phyloP scores from a whole-genome alignment of 306 rosid species.

The Canavalia gladiata region DNA sequence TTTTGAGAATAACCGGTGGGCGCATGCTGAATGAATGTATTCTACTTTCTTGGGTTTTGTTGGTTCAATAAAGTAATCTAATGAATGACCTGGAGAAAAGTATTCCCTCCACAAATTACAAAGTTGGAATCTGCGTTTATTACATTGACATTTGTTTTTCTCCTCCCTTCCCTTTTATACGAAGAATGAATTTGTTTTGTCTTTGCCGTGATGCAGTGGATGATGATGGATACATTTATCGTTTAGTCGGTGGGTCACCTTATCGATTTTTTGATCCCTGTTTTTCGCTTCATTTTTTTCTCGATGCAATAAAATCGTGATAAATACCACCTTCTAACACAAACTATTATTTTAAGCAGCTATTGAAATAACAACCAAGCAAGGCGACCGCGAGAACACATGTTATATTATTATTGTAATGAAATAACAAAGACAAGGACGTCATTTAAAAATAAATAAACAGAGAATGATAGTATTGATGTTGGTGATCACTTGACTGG shows the following conservation, averaged over 20 bases:
- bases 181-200: background rate
- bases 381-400: background rate
- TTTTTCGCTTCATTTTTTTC: background rate
- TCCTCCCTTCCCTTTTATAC: background rate
- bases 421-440: background rate
- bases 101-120: slow-evolving; percentile 12
- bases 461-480: background rate
- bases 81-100: background rate
- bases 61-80: background rate
- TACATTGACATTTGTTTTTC: background rate
- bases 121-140: background rate
- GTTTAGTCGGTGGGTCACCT: background rate
- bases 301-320: background rate
- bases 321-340: background rate
- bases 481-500: background rate
- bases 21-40: slow-evolving; percentile 61
- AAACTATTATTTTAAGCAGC: background rate
- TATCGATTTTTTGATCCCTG: background rate
- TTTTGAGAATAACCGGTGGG: slow-evolving; percentile 62
- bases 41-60: background rate
- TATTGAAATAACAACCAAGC: background rate
- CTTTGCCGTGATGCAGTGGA: background rate
- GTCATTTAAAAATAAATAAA: background rate
- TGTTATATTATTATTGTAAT: background rate
- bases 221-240: background rate